phyloP scores from a whole-genome alignment of 495 filamentous ascomycete genomes.

The Lepraria neglecta region DNA sequence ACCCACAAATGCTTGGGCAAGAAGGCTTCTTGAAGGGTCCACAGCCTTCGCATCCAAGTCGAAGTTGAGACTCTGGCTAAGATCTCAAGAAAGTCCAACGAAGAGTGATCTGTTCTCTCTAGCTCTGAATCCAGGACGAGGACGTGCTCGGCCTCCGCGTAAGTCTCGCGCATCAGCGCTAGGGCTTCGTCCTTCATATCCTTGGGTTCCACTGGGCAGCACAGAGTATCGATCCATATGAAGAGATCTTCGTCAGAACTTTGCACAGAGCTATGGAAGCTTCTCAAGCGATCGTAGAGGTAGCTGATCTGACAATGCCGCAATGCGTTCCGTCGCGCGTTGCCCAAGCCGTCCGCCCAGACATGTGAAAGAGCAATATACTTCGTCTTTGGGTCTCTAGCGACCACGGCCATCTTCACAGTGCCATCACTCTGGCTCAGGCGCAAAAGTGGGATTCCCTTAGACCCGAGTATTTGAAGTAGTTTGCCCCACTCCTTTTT shows the following conservation, averaged over 20 bases:
- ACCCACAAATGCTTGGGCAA: neutral
- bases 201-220: constrained; percentile 28
- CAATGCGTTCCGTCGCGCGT: constrained; percentile 30
- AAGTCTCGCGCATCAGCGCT: constrained; percentile 28
- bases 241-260: constrained; percentile 1
- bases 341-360: constrained; percentile 37
- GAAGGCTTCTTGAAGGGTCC: neutral
- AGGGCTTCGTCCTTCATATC: constrained; percentile 27
- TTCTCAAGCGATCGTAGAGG: constrained; percentile 18
- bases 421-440: neutral
- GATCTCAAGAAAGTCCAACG: neutral
- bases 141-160: constrained; percentile 28
- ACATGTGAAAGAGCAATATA: constrained; percentile 33
- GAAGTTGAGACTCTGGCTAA: neutral
- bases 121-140: constrained; percentile 25
- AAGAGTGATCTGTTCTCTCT: neutral
- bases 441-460: neutral
- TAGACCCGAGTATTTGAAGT: neutral
- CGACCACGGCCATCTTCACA: neutral
- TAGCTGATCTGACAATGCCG: constrained; percentile 28
- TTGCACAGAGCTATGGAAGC: constrained; percentile 2
- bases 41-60: neutral
- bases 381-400: neutral
- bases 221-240: constrained; percentile 36
- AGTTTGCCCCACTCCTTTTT: neutral